Percentiles rank a stretch among this genome's conserved stretches.
Evolutionary conservation across 106 monocot species (phyloP).

Genomic region (Triglochin maritima): DNA sequence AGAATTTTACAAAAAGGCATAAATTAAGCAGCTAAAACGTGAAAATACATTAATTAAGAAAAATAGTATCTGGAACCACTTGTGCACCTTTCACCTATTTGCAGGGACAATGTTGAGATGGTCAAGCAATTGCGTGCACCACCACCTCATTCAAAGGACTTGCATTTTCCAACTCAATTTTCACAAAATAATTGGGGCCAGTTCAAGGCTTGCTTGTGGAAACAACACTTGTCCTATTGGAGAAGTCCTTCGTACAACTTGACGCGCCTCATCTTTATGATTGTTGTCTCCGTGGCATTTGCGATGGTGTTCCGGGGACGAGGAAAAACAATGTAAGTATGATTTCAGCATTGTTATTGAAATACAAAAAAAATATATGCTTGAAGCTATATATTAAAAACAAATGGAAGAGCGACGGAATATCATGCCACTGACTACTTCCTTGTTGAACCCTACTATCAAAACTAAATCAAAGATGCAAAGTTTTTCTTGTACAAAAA

Average conservation of each 20-base stretch:
- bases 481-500: no score
- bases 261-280: slow-evolving; percentile 9
- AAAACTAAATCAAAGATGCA: no score
- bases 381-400: no score
- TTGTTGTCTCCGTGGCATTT: slow-evolving; percentile 8
- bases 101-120: slow-evolving; percentile 42
- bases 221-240: slow-evolving; percentile 69
- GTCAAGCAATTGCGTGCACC: slow-evolving; percentile 37
- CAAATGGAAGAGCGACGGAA: no score
- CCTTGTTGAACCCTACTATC: no score
- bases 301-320: slow-evolving; percentile 14
- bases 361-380: no score
- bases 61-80: no score
- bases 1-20: background rate
- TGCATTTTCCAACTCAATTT: slow-evolving; percentile 49
- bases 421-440: no score
- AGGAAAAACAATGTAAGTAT: slow-evolving; percentile 18
- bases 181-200: slow-evolving; percentile 51
- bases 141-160: slow-evolving; percentile 35
- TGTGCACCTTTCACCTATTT: no score
- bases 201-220: slow-evolving; percentile 80
- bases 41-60: background rate
- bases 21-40: background rate
- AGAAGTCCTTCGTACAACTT: slow-evolving; percentile 69
- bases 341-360: background rate